A percentile compares a stretch with the other conserved stretches of the same genome.
phyloP scores from a whole-genome alignment of 2,329 filamentous ascomycete species.

The Chaetomiaceae sp. region DNA sequence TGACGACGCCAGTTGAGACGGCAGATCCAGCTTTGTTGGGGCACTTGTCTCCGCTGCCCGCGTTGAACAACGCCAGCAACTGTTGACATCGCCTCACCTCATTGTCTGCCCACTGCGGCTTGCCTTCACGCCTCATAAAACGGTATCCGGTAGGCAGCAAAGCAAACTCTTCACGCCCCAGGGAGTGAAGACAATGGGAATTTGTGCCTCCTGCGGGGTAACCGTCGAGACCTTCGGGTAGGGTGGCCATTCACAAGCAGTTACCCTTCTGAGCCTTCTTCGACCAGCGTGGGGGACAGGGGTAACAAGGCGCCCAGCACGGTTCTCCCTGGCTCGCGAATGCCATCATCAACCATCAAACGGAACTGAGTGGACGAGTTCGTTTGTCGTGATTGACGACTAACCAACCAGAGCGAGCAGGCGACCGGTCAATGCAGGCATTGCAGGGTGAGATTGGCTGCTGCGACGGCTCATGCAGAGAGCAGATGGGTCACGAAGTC shows the following conservation, averaged over 20 bases:
- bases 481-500: conserved; percentile 6
- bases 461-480: conserved; percentile 21
- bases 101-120: no score
- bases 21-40: no score
- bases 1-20: no score
- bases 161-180: no score
- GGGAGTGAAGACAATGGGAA: conserved; percentile 5
- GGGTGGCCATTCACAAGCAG: conserved; percentile 5
- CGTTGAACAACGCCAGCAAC: no score
- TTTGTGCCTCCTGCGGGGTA: conserved; percentile 15
- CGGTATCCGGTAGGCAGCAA: no score
- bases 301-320: conserved; percentile 7
- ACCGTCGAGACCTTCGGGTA: neutral
- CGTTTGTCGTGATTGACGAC: conserved; percentile 1
- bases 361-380: neutral
- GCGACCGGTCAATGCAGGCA: conserved; percentile 23
- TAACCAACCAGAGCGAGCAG: conserved; percentile 19
- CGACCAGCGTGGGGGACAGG: conserved; percentile 1
- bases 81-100: no score
- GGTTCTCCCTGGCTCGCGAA: neutral
- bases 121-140: no score
- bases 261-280: neutral
- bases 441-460: conserved; percentile 19
- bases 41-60: no score
- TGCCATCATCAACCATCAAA: neutral